Base-by-base conservation (phyloP, 2,329 filamentous ascomycete species). In the Epicoccum nigrum region DNA sequence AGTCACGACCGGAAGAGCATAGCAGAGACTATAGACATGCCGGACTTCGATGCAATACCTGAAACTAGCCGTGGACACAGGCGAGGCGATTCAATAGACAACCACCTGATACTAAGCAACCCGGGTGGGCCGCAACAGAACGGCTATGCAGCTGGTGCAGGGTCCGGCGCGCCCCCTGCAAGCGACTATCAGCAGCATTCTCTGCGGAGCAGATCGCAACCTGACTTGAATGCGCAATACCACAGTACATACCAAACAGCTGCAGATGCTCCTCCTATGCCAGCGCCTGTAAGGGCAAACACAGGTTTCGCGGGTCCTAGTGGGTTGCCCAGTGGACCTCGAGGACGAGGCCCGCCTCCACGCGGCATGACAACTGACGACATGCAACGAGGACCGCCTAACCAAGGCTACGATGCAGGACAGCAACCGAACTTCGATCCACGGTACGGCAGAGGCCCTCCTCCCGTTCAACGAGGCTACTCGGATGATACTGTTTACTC, bases 211-310 rank as follows among this genome's bases (percentile, higher is more conserved):
- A 86, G 86, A 58, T 89, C 86, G 9, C 86, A 89, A 64, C 86
- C 86, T 23, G 83, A 88, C 64, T 73, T 88, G 41, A 65, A 72
- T 45, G 63, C 59, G 1, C 70, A 70, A 35, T 68, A 72, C 13
- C 62, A 65, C 34, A 55, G 47, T 9, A 81, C 89, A 1, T 91
- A 91, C 59, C 89, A 91, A 64, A 87, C 92, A 81, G 85, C 83
- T 2, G 81, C 77, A 20, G 86, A 89, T 60, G 77, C 79, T 16
- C 84, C 83, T 17, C 63, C 64, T 1, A 57, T 74, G 31, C 70
- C 71, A 13, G 76, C 79, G 2, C 72, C 86, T 23, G 85, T 86
- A 9, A 77, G 62, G 41, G 65, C 59, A 74, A 32, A 74, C 79
- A 65, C 80, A 74, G 46, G 61, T 4, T 65, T 68, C 20, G 58